Evolutionary conservation across 75 land plant genomes (phyloP), one percentile per base, ranked within the genome.

Genomic region (Pinus albicaulis): DNA sequence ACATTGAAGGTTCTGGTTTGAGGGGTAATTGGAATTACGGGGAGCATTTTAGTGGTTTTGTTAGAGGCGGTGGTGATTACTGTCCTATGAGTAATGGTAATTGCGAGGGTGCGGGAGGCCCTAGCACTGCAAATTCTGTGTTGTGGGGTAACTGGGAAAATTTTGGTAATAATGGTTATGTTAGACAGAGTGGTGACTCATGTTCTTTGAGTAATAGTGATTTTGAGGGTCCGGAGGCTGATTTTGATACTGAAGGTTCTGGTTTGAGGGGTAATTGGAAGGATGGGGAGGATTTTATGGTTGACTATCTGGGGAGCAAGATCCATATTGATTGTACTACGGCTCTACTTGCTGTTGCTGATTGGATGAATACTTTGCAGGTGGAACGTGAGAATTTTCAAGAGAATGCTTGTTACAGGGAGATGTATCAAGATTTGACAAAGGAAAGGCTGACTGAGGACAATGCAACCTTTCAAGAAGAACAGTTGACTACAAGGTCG

Each of bases 251-350:
- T 63, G 66, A 31, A 63, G 66, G 34, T 63, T 36, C 66, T 63
- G 15, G 28, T 63, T 63, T 63, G 36, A 63, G 66, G 15, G 38
- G 66, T 63, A 63, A 63, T 28, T 63, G 66, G 66, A 63, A 63
- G 20, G 66, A 63, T 5, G 16, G 66, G 7, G 66, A 63, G 34
- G 66, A 63, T 31, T 63, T 31, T 31, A 63, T 63, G 66, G 66
- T 31, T 63, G 28, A 63, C 7, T 63, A 15, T 28, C 38, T 63
- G 15, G 38, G 66, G 20, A 63, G 66, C 38, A 63, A 63, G 7
- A 28, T 15, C 36, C 34, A 4, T 12, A 63, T 63, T 17, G 66
- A 31, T 28, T 16, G 28, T 63, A 36, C 34, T 63, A 15, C 66
- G 16, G 10, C 31, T 38, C 20, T 63, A 31, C 34, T 28, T 17